Conservation (phyloP, 2,329 filamentous ascomycete species). For the Sclerotinia trifoliorum region DNA sequence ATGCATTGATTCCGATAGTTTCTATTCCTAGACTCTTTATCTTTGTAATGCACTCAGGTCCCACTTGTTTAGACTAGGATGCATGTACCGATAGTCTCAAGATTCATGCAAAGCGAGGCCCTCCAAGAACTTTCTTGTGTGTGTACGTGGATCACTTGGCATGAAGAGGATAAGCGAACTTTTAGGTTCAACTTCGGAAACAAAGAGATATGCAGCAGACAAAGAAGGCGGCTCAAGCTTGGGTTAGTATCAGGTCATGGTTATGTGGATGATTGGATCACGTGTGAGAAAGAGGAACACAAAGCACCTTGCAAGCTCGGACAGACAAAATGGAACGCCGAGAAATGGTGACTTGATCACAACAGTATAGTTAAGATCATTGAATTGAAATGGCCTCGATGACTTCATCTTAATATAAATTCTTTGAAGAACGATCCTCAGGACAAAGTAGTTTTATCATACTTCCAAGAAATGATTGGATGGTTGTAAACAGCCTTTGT, state of each 20-base stretch:
- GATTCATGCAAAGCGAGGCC: not conserved
- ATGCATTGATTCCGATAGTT: not conserved
- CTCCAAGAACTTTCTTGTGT: conserved; percentile 2
- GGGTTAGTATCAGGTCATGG: not conserved
- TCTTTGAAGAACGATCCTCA: not conserved
- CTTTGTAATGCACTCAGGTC: not conserved
- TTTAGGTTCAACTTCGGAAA: conserved; percentile 5
- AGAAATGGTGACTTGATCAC: not conserved
- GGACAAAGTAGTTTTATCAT: not conserved
- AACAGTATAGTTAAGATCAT: not conserved
- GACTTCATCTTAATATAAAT: conserved; percentile 8
- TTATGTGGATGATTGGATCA: not conserved
- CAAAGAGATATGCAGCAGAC: not conserved
- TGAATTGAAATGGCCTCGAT: not conserved
- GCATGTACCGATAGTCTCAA: not conserved
- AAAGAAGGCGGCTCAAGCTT: not conserved
- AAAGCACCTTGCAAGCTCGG: not conserved
- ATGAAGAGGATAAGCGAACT: not conserved
- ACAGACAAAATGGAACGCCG: not conserved
- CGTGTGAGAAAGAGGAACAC: not conserved
- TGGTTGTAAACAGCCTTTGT: not conserved
- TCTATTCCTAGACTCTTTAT: not conserved
- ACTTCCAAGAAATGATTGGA: not conserved
- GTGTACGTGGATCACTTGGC: not conserved
- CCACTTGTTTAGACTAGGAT: not conserved